phyloP scores from a whole-genome alignment of 176 grass and related monocot genomes.

The Luzula sylvatica region DNA sequence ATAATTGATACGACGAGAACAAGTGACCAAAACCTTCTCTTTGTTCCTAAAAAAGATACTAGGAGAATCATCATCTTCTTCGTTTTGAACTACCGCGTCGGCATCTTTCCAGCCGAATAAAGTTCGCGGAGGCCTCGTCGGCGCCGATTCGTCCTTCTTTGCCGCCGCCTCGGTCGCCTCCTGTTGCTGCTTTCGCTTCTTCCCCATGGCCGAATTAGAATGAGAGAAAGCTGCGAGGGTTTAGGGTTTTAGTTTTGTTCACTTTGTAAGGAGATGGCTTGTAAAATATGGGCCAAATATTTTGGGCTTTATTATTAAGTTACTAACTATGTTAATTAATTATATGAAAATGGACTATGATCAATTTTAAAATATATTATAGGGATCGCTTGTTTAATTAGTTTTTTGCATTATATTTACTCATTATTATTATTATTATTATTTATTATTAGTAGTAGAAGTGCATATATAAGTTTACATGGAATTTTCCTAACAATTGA shows the following conservation, averaged over 20 bases:
- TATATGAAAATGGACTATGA: too few relatives aligned
- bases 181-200: conserved; percentile 60
- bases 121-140: conserved; percentile 39
- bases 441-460: too few relatives aligned
- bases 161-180: not conserved
- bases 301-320: too few relatives aligned
- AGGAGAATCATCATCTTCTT: not conserved
- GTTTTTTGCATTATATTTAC: too few relatives aligned
- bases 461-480: too few relatives aligned
- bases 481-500: too few relatives aligned
- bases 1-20: conserved; percentile 79
- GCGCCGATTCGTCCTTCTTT: conserved; percentile 37
- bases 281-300: too few relatives aligned
- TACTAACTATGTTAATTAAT: too few relatives aligned
- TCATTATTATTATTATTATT: too few relatives aligned
- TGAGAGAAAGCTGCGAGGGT: not conserved
- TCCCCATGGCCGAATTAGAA: conserved; percentile 48
- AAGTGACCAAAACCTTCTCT: conserved; percentile 87
- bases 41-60: conserved; percentile 45
- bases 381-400: too few relatives aligned
- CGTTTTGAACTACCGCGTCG: conserved; percentile 1
- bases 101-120: conserved; percentile 69
- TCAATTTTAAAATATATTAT: too few relatives aligned
- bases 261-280: not conserved
- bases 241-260: conserved; percentile 10